Conservation (phyloP, 2,329 filamentous ascomycete genomes). For the Trichoderma atrobrunneum region DNA sequence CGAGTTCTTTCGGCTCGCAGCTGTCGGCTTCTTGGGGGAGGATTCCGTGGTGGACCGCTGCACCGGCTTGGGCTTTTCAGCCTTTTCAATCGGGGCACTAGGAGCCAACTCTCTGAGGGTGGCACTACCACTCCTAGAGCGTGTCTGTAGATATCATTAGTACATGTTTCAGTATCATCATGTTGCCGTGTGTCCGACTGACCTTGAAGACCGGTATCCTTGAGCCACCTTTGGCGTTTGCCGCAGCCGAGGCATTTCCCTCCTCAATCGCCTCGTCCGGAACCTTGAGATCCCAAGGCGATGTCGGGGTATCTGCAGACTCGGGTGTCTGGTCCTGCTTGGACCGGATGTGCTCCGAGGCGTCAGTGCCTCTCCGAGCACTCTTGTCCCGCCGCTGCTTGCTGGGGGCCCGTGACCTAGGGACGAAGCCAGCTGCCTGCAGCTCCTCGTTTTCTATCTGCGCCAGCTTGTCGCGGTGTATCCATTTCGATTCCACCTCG, state of each 20-base stretch:
- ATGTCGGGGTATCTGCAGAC: slow-evolving; percentile 40
- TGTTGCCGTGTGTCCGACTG: slow-evolving; percentile 56
- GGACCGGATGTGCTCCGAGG: slow-evolving; percentile 32
- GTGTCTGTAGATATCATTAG: slow-evolving; percentile 57
- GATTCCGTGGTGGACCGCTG: slow-evolving; percentile 46
- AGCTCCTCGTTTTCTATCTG: slow-evolving; percentile 78
- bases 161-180: slow-evolving; percentile 51
- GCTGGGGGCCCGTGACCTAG: slow-evolving; percentile 53
- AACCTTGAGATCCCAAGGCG: slow-evolving; percentile 69
- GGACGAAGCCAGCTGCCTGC: slow-evolving; percentile 67
- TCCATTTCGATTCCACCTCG: slow-evolving; percentile 67
- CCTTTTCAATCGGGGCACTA: slow-evolving; percentile 23
- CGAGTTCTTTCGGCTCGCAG: slow-evolving; percentile 44
- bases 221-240: slow-evolving; percentile 61
- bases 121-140: slow-evolving; percentile 68
- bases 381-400: slow-evolving; percentile 41
- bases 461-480: slow-evolving; percentile 79
- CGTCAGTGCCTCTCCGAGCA: slow-evolving; percentile 36
- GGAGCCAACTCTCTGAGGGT: slow-evolving; percentile 38
- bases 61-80: slow-evolving; percentile 28
- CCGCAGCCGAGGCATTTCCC: slow-evolving; percentile 41
- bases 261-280: slow-evolving; percentile 74
- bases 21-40: slow-evolving; percentile 52
- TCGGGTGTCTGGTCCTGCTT: slow-evolving; percentile 49
- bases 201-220: slow-evolving; percentile 82